Conservation (phyloP, 371 early-diverging fungal genomes). For the Mortierella sp. region DNA sequence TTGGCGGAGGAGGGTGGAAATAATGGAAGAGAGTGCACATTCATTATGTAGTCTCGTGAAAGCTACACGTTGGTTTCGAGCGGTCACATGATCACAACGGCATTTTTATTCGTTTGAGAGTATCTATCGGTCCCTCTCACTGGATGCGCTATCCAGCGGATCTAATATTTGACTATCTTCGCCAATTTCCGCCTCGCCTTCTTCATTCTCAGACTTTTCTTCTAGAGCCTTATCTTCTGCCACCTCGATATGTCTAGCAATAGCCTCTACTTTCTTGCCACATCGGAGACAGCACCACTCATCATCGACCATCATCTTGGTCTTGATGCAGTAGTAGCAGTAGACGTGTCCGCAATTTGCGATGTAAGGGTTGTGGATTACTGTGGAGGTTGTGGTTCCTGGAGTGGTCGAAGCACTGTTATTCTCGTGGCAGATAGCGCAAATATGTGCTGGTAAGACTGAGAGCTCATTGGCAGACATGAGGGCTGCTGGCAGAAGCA, state of each 20-base stretch:
- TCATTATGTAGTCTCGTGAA: neutral
- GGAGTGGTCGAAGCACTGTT: constrained; percentile 31
- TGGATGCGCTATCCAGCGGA: constrained; percentile 1
- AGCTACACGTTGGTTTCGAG: neutral
- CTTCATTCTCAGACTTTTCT: constrained; percentile 9
- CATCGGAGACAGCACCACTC: constrained; percentile 88
- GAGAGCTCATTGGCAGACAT: constrained; percentile 67
- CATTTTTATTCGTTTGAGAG: neutral
- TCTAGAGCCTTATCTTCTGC: constrained; percentile 41
- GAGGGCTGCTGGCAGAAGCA: constrained; percentile 68
- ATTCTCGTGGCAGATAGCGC: constrained; percentile 79
- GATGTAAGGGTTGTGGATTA: constrained; percentile 78
- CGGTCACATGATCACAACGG: constrained; percentile 9
- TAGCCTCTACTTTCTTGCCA: constrained; percentile 70
- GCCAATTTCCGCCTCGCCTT: neutral
- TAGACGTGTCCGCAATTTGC: constrained; percentile 87
- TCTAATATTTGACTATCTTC: constrained; percentile 1
- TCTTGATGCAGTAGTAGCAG: constrained; percentile 92
- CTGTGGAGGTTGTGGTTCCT: constrained; percentile 50
- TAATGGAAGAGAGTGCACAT: neutral
- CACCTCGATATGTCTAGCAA: constrained; percentile 52
- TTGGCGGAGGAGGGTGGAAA: neutral
- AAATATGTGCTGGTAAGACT: constrained; percentile 72
- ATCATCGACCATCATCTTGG: constrained; percentile 77
- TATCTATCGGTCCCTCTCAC: neutral